These are phyloP conservation scores for Xylaria acuta DNA, from an alignment of 495 filamentous ascomycete species.

Conservation along the genomic window DNA sequence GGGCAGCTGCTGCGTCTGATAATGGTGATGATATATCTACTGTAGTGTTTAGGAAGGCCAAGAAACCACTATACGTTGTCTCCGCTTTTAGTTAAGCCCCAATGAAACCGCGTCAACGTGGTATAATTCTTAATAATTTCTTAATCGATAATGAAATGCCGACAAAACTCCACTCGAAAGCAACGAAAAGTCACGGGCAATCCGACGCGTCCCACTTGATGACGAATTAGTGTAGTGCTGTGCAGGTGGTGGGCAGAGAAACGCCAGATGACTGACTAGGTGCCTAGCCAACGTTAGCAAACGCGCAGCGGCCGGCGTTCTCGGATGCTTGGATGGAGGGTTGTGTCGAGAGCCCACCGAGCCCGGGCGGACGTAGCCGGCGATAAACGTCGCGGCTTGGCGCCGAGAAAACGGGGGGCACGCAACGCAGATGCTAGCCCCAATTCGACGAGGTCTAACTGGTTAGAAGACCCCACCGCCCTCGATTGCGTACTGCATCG, in stretches of 20 bases:
- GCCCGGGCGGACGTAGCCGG: conserved; percentile 8
- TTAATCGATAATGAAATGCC: background rate
- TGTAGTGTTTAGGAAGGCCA: background rate
- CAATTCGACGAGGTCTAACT: background rate
- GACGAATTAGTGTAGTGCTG: background rate
- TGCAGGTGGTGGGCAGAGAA: background rate
- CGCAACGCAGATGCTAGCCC: background rate
- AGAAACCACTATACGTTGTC: background rate
- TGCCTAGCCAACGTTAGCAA: background rate
- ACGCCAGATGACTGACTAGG: background rate
- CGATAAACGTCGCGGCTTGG: conserved; percentile 18
- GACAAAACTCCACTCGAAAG: background rate
- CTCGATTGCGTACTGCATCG: conserved; percentile 14
- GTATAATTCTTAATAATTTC: background rate
- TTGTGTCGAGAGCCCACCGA: background rate
- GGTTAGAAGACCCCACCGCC: background rate
- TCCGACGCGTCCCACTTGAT: background rate
- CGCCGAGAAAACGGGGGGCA: conserved; percentile 17
- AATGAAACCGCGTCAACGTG: conserved; percentile 7
- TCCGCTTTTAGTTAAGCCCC: conserved; percentile 14
- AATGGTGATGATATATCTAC: too few species aligned
- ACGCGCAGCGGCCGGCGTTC: conserved; percentile 2
- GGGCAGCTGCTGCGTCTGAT: background rate
- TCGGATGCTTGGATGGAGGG: background rate
- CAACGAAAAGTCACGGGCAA: too few species aligned